These are phyloP conservation scores for Backusella australiensis DNA, from an alignment of 192 early-diverging fungal species.

Conservation along the genomic window DNA sequence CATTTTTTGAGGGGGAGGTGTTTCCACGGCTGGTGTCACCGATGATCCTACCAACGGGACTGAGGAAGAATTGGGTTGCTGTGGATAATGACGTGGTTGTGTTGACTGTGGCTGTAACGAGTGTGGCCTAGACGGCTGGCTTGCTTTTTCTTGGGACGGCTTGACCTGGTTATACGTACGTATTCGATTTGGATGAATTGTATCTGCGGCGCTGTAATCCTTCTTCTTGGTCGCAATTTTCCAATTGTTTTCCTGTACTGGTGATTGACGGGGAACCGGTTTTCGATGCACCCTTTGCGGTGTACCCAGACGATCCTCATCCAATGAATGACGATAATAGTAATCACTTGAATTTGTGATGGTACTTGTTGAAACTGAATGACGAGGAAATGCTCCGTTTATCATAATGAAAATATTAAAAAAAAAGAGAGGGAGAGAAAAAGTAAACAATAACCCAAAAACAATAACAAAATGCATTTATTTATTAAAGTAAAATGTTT, in stretches of 20 bases:
- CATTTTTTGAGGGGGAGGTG: neutral
- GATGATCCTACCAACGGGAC: too few species aligned
- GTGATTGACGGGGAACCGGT: constrained; percentile 1
- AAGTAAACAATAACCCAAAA: neutral
- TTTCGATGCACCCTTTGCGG: constrained; percentile 1
- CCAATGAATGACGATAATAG: constrained; percentile 2
- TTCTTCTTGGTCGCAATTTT: neutral
- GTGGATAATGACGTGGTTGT: neutral
- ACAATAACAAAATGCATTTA: neutral
- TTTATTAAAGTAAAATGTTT: constrained; percentile 11
- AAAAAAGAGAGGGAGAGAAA: neutral
- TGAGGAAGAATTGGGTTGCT: neutral
- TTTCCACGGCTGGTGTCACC: neutral
- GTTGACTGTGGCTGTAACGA: neutral
- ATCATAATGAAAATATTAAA: neutral
- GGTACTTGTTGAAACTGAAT: neutral
- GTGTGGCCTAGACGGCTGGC: neutral
- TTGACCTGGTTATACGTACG: neutral
- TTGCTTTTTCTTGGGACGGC: neutral
- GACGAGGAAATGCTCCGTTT: constrained; percentile 4
- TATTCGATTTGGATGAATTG: neutral
- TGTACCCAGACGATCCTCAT: neutral
- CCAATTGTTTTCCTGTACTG: neutral
- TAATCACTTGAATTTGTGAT: neutral
- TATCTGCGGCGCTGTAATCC: neutral